Evolutionary conservation across 495 filamentous ascomycete genomes (phyloP), one percentile per base, ranked within the genome.

Genomic region (Chaetomidium leptoderma): DNA sequence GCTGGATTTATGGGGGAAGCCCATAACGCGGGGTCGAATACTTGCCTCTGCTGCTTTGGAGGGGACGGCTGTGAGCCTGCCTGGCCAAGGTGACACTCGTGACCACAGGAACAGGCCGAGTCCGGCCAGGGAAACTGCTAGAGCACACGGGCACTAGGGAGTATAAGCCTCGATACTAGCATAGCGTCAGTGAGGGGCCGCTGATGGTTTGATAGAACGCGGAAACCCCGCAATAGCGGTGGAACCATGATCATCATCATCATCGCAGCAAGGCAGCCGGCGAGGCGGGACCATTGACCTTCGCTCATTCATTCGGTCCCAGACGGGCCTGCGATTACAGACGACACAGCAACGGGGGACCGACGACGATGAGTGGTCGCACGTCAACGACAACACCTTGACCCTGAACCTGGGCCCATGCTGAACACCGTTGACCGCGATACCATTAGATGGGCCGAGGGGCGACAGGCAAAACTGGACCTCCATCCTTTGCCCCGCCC

Each of bases 171-270:
- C 59, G 40, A 42, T 55, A 63, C 52, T 66, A 30, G 55, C 61
- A 64, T 55, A 64, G 55, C 58, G 59, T 60, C 58, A 64, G 61
- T 49, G 61, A 66, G 63, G 63, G 57, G 57, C 36, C 57, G 52
- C 44, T 40, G 30, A 40, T 19, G 35, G 35, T 16, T 63, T 36
- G 43, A 57, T 53, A 48, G 59, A 48, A 57, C 48, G 33, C 43
- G 13, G 59, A 61, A 61, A 53, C 53, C 59, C 59, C 59, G 48
- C 59, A 42, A 61, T 27, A 46, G 45, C 40, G 39, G 53, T 40
- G 8, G 47, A 57, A 61, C 23, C 44, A 49, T 39, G 35, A 46
- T 19, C 11, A 16, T 26, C 53, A 61, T 23, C 44, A 49, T 39
- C 44, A 46, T 19, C 11, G 16, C 36, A 30, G 24, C 51, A 53